A percentile compares a stretch with the other conserved stretches of the same genome.
These are phyloP conservation scores for Colletotrichum liriopes DNA, from an alignment of 2,329 filamentous ascomycete species.

Conservation along the genomic window DNA sequence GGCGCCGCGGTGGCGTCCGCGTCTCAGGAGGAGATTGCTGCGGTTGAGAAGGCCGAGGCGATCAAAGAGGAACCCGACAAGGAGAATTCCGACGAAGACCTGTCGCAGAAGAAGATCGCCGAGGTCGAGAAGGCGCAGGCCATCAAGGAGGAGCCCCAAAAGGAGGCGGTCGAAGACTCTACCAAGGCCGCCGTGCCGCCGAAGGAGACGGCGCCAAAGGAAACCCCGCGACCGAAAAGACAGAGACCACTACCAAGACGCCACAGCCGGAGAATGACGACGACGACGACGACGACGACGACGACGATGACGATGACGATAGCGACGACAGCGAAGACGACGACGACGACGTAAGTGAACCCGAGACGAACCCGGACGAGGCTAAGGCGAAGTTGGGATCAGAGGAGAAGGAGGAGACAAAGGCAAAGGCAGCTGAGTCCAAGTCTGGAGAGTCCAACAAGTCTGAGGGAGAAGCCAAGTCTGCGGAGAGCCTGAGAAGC, in stretches of 20 bases:
- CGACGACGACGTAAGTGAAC: constrained; percentile 42
- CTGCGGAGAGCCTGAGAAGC: background rate
- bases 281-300: constrained; percentile 48
- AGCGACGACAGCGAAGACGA: constrained; percentile 50
- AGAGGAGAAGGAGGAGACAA: constrained; percentile 10
- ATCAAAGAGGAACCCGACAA: constrained; percentile 56
- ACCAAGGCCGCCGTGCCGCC: constrained; percentile 23
- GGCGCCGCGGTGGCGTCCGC: constrained; percentile 53
- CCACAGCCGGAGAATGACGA: constrained; percentile 46
- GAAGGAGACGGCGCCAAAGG: constrained; percentile 45
- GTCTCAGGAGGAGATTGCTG: constrained; percentile 57
- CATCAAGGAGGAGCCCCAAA: constrained; percentile 49
- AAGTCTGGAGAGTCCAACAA: constrained; percentile 19
- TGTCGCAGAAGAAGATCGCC: constrained; percentile 45
- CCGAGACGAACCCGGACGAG: constrained; percentile 45
- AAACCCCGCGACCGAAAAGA: constrained; percentile 48
- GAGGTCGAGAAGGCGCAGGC: constrained; percentile 50
- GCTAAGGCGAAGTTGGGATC: constrained; percentile 33
- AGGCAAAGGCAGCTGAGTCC: constrained; percentile 1
- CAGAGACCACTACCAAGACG: constrained; percentile 44
- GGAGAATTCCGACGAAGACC: constrained; percentile 45
- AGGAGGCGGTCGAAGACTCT: constrained; percentile 51
- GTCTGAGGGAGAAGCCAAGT: constrained; percentile 23
- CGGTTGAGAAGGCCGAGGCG: constrained; percentile 56
- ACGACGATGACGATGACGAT: constrained; percentile 48